phyloP scores from a whole-genome alignment of 768 basidiomycete species.

The Xanthoconium stramineum region DNA sequence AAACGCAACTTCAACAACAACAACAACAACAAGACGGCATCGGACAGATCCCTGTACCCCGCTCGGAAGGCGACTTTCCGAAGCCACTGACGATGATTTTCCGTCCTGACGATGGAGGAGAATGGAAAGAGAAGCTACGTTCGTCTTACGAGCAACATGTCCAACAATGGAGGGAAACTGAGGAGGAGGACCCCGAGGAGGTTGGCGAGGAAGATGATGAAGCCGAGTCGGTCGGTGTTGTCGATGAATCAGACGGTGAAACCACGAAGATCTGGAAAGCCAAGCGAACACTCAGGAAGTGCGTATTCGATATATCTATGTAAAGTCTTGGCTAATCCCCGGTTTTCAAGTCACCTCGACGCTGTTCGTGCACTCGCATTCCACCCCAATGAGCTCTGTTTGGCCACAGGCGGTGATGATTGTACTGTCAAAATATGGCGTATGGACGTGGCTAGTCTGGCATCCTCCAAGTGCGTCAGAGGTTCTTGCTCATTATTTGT shows the following conservation, averaged over 20 bases:
- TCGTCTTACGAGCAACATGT: conserved; percentile 52
- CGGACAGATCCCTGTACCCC: conserved; percentile 9
- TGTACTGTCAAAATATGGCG: conserved; percentile 96
- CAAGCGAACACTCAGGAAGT: conserved; percentile 87
- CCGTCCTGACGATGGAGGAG: conserved; percentile 78
- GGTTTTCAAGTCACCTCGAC: conserved; percentile 74
- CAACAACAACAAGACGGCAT: conserved; percentile 20
- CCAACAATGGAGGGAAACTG: conserved; percentile 44
- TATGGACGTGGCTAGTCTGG: conserved; percentile 70
- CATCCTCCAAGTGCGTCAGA: conserved; percentile 69
- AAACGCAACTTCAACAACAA: conserved; percentile 14
- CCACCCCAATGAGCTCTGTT: conserved; percentile 77
- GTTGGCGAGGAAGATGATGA: conserved; percentile 71
- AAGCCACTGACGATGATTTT: conserved; percentile 70
- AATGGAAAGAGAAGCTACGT: conserved; percentile 81
- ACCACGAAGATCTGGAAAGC: conserved; percentile 78
- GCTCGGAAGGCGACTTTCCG: conserved; percentile 17
- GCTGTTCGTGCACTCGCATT: conserved; percentile 88
- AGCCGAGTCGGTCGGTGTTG: conserved; percentile 49
- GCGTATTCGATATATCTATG: conserved; percentile 35
- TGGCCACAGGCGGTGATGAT: conserved; percentile 95
- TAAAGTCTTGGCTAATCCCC: conserved; percentile 4
- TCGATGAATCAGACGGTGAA: conserved; percentile 65
- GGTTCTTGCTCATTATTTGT: background rate
- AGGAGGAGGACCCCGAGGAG: conserved; percentile 57